Evolutionary conservation across 495 filamentous ascomycete genomes (phyloP).

Genomic region (Penicillium odoratum): DNA sequence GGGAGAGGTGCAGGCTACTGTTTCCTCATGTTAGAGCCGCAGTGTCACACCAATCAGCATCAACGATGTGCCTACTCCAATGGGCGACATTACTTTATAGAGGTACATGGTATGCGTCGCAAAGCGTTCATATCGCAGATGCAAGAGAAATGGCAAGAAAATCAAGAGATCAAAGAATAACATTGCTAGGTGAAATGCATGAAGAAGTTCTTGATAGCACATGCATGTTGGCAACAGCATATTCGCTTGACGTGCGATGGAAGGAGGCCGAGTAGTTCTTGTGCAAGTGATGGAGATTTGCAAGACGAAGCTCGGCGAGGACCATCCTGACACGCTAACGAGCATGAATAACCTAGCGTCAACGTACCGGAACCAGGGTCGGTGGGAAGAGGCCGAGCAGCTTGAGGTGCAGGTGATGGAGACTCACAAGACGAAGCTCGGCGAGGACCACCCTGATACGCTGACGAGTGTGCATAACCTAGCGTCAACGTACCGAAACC

Average conservation of each 20-base stretch:
- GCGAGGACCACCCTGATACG: neutral
- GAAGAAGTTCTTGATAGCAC: neutral
- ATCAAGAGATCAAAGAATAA: neutral
- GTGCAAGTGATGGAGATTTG: slow-evolving; percentile 1
- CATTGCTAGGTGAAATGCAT: neutral
- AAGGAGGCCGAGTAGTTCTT: neutral
- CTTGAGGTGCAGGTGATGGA: neutral
- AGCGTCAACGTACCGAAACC: neutral
- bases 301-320: slow-evolving; percentile 1
- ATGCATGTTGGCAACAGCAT: neutral
- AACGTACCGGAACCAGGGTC: neutral
- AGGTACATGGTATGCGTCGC: neutral
- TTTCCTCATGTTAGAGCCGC: slow-evolving; percentile 28
- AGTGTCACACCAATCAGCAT: slow-evolving; percentile 16
- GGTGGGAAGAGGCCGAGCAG: neutral
- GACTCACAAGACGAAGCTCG: neutral
- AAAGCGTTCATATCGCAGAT: neutral
- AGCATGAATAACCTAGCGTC: neutral
- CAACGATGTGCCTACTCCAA: slow-evolving; percentile 4
- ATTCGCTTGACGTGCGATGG: neutral
- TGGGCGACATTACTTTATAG: slow-evolving; percentile 26
- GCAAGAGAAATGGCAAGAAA: neutral
- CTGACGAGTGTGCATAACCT: neutral
- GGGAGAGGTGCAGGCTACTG: slow-evolving; percentile 24
- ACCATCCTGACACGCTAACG: neutral